Evolutionary conservation across 805 yeast species (phyloP), one percentile per base, ranked within the genome.

Genomic region (Candida multigemmis): DNA sequence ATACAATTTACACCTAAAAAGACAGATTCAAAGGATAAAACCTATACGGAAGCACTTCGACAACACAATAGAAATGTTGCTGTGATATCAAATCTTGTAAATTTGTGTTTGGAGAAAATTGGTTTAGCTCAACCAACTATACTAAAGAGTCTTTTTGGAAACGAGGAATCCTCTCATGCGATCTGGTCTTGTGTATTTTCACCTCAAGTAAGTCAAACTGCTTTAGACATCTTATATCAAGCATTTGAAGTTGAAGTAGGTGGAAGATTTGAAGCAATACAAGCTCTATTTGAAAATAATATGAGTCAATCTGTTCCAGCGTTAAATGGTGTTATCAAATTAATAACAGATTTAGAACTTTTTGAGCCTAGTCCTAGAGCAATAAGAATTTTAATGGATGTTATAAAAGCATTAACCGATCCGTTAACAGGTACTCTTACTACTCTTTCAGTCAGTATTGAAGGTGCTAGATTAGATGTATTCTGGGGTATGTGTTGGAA

Each of bases 401-500:
- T 86, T 4, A 48, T 74, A 3, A 63, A 64, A 11, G 70, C 77
- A 0, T 56, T 84, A 25, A 65, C 72, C 23, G 82, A 79, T 41
- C 82, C 94, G 0, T 56, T 77, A 12, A 59, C 56, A 20, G 93
- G 94, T 18, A 48, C 77, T 4, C 38, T 68, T 11, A 36, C 40
- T 11, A 31, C 52, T 2, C 31, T 40, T 7, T 19, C 23, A 10
- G 27, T 22, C 11, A 24, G 22, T 9, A 29, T 16, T 16, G 25
- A 37, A 9, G 41, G 56, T 21, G n/a, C n/a, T n/a, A n/a, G n/a
- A n/a, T 32, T 71, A 15, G 42, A 49, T 15, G 34, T 32, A 23
- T 74, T 76, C 30, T 91, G 97, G 97, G 56, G 55, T 8, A 37
- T 53, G 5, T 64, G 76, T 21, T 89, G 98, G 97, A 42, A 44